phyloP scores from a whole-genome alignment of 1,284 basidiomycete genomes.

The Puccinia sorghi region DNA sequence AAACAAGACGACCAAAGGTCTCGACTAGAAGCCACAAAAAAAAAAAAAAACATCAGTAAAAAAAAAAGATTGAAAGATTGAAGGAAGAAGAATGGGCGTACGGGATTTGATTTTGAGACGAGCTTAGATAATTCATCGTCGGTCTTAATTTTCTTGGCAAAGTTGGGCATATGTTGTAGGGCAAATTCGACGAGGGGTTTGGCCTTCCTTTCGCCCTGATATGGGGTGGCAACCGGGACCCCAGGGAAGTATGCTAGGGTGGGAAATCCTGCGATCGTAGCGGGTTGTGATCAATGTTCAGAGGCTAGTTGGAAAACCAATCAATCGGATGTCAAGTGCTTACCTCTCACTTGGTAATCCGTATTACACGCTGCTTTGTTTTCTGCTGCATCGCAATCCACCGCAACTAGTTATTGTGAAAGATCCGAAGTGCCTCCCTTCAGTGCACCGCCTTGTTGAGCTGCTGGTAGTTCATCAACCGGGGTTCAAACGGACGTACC shows the following conservation, averaged over 20 bases:
- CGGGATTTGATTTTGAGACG: conserved; percentile 31
- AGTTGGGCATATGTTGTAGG: conserved; percentile 45
- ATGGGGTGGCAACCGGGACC: conserved; percentile 15
- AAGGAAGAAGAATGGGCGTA: background rate
- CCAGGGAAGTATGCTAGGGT: conserved; percentile 44
- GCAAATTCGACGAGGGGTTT: conserved; percentile 42
- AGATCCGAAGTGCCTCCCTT: background rate
- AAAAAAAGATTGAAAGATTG: background rate
- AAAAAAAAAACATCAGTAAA: background rate
- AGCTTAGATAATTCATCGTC: conserved; percentile 27
- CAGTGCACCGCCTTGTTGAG: no score
- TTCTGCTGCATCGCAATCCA: conserved; percentile 49
- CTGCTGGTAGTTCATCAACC: background rate
- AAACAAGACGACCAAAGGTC: conserved; percentile 45
- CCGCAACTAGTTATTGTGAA: conserved; percentile 10
- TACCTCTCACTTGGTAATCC: conserved; percentile 47
- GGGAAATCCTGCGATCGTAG: conserved; percentile 19
- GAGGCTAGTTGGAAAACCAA: no score
- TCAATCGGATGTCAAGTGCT: background rate
- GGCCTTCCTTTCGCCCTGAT: conserved; percentile 43
- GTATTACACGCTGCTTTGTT: conserved; percentile 35
- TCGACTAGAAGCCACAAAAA: conserved; percentile 14
- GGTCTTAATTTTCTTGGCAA: conserved; percentile 40
- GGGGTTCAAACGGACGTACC: conserved; percentile 5
- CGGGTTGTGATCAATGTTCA: background rate